Base-by-base conservation (phyloP, 2,329 filamentous ascomycete species). In the Keithomyces neogunnii region DNA sequence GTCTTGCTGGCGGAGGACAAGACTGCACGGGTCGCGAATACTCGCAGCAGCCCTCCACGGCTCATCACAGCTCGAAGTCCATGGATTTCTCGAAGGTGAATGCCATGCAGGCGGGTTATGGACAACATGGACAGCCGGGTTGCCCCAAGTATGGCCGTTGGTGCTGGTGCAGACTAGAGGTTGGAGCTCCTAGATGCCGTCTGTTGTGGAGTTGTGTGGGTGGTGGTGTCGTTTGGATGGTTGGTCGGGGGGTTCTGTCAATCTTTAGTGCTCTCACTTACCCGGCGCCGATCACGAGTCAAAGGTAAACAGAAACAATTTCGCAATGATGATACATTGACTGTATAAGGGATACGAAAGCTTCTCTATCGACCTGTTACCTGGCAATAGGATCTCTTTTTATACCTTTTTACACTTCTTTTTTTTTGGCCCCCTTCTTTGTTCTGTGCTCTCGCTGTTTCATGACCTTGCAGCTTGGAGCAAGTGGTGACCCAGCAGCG, bases 41-140 rank as follows among this genome's bases (percentile, higher is more conserved):
- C 2, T 9, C 32, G 42, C 6, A 2, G 42, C 29, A 36, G 29
- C 26, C 35, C 42, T n/a, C 33, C 5, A 19, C 50, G 44, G 32
- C 19, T 30, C 13, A 51, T 38, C 13, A 42, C 45, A 5, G 33
- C 31, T 10, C 44, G 44, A 45, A 19, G 31, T 32, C 42, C 46
- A 45, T 45, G 50, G 36, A 42, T 43, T 19, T 48, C 43, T 9
- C 35, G 29, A 42, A 51, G 47, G 31, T 51, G 50, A 33, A 44
- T 38, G 43, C 51, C 49, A 52, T 39, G 50, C 8, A 32, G 31
- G 8, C 28, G n/a, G 32, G 42, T 51, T 51, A 39, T 45, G 39
- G 54, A 54, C 45, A 60, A 56, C 57, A 60, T 60, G 40, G 46
- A 52, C 19, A 35, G 50, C 11, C 28, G 48, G n/a, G 33, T 10